A percentile compares a stretch with the other conserved stretches of the same genome.
phyloP scores from a whole-genome alignment of 345 rosid genomes.

The Eucalyptus victrix region DNA sequence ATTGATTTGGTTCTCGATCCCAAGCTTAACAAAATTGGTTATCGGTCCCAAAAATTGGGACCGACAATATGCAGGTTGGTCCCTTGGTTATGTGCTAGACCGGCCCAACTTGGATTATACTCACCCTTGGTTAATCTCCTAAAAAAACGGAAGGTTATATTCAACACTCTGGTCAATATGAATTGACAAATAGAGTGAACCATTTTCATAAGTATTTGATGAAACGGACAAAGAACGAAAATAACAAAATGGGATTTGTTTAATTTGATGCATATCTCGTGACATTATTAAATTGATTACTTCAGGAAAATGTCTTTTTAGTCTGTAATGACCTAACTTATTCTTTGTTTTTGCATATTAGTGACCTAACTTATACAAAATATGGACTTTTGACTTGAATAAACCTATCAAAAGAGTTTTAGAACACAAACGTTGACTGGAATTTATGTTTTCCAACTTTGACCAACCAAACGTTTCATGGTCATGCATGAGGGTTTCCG shows the following conservation, averaged over 20 bases:
- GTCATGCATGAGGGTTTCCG: not conserved
- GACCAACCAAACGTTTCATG: not conserved
- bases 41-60: not conserved
- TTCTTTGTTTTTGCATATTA: not conserved
- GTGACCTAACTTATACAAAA: not conserved
- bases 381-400: not conserved
- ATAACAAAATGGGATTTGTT: not conserved
- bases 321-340: not conserved
- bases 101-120: rapidly evolving
- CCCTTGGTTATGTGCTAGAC: not conserved
- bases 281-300: not conserved
- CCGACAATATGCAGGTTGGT: rapidly evolving
- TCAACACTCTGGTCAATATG: not conserved
- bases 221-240: not conserved
- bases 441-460: not conserved
- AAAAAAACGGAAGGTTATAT: not conserved
- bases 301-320: not conserved
- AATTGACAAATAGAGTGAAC: not conserved
- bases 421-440: not conserved
- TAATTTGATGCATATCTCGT: not conserved
- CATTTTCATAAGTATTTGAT: not conserved
- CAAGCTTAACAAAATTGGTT: not conserved
- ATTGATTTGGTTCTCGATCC: not conserved
- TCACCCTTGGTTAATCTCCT: not conserved
- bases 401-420: not conserved